Base-by-base conservation (phyloP, 768 basidiomycete genomes). In the Xanthoconium purpureum region DNA sequence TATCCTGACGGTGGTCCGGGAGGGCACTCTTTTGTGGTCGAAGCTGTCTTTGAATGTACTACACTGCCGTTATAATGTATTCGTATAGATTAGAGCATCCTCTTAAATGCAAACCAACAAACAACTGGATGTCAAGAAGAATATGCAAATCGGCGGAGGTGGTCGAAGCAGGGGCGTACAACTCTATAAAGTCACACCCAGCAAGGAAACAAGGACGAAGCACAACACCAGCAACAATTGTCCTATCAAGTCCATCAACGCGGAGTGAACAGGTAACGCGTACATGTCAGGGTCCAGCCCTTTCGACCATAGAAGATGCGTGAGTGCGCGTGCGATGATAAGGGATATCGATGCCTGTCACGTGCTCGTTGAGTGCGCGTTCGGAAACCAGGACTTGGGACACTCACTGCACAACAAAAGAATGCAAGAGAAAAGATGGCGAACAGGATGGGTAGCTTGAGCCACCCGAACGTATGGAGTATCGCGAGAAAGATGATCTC, bases 211-310 rank as follows among this genome's bases (percentile, higher is more conserved):
- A 30, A 91, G 73, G 68, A 85, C 80, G 62, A 89, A 91, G 67
- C 88, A 89, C 1, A 81, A 63, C 2, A 92, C 91, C 10, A 98
- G 81, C 9, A 96, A 75, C 20, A 88, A 68, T 67, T 94, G 89
- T 15, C 92, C 91, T 33, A 89, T 72, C 50, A 96, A 82, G 69
- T 95, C 92, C 79, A 94, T 87, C 42, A 92, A 66, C 1, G 94
- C 91, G 12, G 91, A 93, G 61, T 96, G 94, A 29, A 96, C 82
- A 9, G 94, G 94, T n/a, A 98, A 74, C 2, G 93, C 93, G 68
- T 96, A 95, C 73, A 89, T 86, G 69, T 98, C 94, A 6, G 94
- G 94, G 68, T 98, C 94, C 29, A 84, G 77, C 12, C 82, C 77
- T 53, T 77, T 83, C 1, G 81, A 80, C 93, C 94, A 96, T 29